Percentiles rank a stretch among this genome's conserved stretches.
phyloP scores from a whole-genome alignment of 192 early-diverging fungal species.

The Paraglomus brasilianum region DNA sequence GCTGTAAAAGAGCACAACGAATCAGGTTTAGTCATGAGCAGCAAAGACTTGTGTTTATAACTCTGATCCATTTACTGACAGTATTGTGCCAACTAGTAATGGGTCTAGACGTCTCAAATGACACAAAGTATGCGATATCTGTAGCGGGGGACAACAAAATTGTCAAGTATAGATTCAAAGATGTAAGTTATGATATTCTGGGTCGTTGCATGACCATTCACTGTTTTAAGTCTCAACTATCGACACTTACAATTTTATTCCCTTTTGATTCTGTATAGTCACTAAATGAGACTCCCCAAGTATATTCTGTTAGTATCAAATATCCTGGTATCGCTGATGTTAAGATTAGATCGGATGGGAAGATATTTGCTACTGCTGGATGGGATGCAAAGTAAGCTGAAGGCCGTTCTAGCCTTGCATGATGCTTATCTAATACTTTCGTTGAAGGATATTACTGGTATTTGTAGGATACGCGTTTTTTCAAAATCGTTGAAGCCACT shows the following conservation, averaged over 20 bases:
- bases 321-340: slow-evolving; percentile 34
- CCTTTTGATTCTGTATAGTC: neutral
- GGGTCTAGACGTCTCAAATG: slow-evolving; percentile 35
- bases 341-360: slow-evolving; percentile 38
- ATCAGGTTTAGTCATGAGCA: too few species aligned
- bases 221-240: neutral
- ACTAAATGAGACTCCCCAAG: slow-evolving; percentile 32
- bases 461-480: slow-evolving; percentile 38
- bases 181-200: too few species aligned
- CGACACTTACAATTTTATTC: neutral
- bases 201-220: neutral
- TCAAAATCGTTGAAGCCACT: slow-evolving; percentile 42
- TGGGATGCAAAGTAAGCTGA: slow-evolving; percentile 42
- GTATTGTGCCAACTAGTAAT: slow-evolving; percentile 28
- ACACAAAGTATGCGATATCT: slow-evolving; percentile 37
- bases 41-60: too few species aligned
- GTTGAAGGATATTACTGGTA: neutral
- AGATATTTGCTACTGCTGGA: slow-evolving; percentile 40
- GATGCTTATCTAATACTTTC: neutral
- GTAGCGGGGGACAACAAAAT: slow-evolving; percentile 40
- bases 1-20: slow-evolving; percentile 36
- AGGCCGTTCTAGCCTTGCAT: neutral
- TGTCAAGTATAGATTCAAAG: slow-evolving; percentile 35
- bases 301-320: slow-evolving; percentile 25
- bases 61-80: neutral